Evolutionary conservation across 108 stramenopile species (phyloP).

Genomic region (Fistulifera solaris): DNA sequence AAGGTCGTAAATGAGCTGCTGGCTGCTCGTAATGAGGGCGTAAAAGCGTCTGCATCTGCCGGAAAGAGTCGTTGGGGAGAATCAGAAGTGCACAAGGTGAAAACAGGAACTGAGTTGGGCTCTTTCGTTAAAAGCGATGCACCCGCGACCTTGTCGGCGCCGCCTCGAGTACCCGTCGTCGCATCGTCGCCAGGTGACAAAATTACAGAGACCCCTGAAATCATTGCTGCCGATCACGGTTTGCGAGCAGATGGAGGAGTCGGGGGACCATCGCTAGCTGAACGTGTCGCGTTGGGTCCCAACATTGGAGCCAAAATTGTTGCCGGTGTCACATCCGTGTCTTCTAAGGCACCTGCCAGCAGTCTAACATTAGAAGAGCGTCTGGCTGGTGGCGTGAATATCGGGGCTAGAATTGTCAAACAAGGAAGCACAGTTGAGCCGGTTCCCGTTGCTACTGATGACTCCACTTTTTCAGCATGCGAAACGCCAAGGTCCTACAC

Average conservation of each 20-base stretch:
- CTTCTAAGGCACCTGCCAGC: not conserved
- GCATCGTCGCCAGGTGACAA: not conserved
- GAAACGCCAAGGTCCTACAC: constrained; percentile 50
- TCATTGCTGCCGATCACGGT: constrained; percentile 52
- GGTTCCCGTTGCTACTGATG: constrained; percentile 1
- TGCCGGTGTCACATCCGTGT: constrained; percentile 8
- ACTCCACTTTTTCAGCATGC: constrained; percentile 22
- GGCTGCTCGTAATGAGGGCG: constrained; percentile 26
- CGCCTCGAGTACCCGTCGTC: not conserved
- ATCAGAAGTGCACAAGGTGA: constrained; percentile 44
- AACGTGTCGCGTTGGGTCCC: constrained; percentile 40
- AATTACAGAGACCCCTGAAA: constrained; percentile 18
- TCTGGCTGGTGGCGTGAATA: not conserved
- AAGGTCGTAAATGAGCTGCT: not conserved
- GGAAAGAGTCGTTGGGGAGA: constrained; percentile 64
- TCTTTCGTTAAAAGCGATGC: not conserved
- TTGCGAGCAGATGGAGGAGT: constrained; percentile 48
- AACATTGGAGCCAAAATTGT: constrained; percentile 3
- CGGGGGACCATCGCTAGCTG: constrained; percentile 38
- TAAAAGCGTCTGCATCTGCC: constrained; percentile 37
- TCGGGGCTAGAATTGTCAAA: constrained; percentile 9
- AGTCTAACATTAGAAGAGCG: too few species aligned
- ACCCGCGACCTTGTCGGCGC: not conserved
- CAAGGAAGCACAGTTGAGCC: constrained; percentile 17
- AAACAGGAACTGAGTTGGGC: constrained; percentile 38